Percentiles rank a stretch among this genome's conserved stretches.
Evolutionary conservation across 805 yeast genomes (phyloP).

Genomic region (Kockiozyma suomiensis): DNA sequence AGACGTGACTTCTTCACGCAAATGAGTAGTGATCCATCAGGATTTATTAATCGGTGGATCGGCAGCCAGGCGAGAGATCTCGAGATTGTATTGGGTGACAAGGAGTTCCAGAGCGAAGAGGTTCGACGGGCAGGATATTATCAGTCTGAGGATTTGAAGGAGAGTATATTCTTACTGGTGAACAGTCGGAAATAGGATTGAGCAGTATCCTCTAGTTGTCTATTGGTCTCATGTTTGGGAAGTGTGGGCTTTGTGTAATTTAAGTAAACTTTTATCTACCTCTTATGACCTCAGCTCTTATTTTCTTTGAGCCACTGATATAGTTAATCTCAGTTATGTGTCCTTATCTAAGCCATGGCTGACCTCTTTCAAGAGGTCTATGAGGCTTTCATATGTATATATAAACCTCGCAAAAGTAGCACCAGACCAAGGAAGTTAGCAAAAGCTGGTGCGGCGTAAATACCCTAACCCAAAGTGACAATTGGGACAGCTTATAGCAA

Average conservation of each 20-base stretch:
- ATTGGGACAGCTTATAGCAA: not conserved
- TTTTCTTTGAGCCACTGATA: no score
- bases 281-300: no score
- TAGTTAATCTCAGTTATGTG: no score
- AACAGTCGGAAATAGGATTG: slow-evolving; percentile 14
- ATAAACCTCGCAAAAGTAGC: no score
- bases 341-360: no score
- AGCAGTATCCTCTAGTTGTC: not conserved
- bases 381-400: no score
- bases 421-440: no score
- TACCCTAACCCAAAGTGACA: slow-evolving; percentile 4
- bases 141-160: slow-evolving; percentile 69
- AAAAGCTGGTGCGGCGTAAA: not conserved
- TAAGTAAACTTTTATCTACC: not conserved
- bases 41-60: slow-evolving; percentile 70
- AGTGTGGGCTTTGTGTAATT: not conserved
- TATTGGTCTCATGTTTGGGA: not conserved
- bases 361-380: no score
- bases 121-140: slow-evolving; percentile 85
- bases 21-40: slow-evolving; percentile 74
- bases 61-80: slow-evolving; percentile 82
- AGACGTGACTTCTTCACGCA: slow-evolving; percentile 79
- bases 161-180: slow-evolving; percentile 61
- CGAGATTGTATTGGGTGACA: slow-evolving; percentile 85
- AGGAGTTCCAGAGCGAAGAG: slow-evolving; percentile 82